Evolutionary conservation across 176 grass and related monocot genomes (phyloP).

Genomic region (Canna indica): DNA sequence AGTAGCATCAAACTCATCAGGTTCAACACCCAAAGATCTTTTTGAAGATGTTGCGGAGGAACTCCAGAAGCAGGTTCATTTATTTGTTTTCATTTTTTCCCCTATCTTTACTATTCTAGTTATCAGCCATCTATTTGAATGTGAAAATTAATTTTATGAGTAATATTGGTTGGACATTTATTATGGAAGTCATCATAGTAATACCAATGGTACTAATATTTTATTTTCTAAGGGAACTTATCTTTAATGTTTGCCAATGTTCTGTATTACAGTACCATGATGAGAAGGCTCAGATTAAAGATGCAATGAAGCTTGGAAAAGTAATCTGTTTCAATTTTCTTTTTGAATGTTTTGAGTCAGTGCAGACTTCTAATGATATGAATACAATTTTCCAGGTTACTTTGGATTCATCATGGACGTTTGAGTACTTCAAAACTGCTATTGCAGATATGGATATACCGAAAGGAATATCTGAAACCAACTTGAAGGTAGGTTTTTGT

Average conservation of each 20-base stretch:
- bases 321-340: slow-evolving; percentile 5
- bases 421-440: slow-evolving; percentile 64
- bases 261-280: slow-evolving; percentile 46
- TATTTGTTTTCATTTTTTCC: slow-evolving; percentile 10
- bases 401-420: slow-evolving; percentile 52
- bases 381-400: slow-evolving; percentile 38
- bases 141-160: not conserved
- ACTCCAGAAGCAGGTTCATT: slow-evolving; percentile 70
- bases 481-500: slow-evolving; percentile 56
- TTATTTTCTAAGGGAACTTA: not conserved
- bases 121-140: not conserved
- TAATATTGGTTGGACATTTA: not conserved
- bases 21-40: slow-evolving; percentile 80
- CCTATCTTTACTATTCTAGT: not conserved
- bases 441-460: slow-evolving; percentile 35
- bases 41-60: slow-evolving; percentile 89
- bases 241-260: not conserved
- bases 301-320: slow-evolving; percentile 60
- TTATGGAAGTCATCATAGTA: not conserved
- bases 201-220: not conserved
- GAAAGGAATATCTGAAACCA: slow-evolving; percentile 67
- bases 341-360: not conserved
- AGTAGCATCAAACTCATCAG: slow-evolving; percentile 66
- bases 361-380: not conserved
- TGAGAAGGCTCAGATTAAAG: slow-evolving; percentile 44